Base-by-base conservation (phyloP, 1,139 yeast species). In the Maudiozyma humilis region DNA sequence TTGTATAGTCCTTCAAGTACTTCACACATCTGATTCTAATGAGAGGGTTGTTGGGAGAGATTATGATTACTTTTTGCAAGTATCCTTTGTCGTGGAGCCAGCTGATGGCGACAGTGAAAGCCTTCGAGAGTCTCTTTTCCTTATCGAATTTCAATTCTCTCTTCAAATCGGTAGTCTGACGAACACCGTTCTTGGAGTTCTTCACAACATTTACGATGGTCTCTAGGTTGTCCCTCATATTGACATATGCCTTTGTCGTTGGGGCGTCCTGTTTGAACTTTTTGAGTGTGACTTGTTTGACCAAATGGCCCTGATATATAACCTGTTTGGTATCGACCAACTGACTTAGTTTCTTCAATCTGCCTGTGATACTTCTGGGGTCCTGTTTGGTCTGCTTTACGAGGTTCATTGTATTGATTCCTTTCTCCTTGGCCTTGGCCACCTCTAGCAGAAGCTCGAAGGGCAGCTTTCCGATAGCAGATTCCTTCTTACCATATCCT, bases 121-220 rank as follows among this genome's bases (percentile, higher is more conserved):
- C 69, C 43, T 75, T 73, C 13, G 73, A 65, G 1, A 72, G 62
- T 5, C 75, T 67, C 25, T 56, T 60, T 4, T 68, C 67, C 40
- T 67, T 66, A 45, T 73, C 76, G 57, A 79, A 70, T 27, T 76
- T 76, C 37, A 85, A 59, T 56, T 84, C 86, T 36, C 72, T 66
- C 52, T 77, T 76, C 50, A 86, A 66, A 62, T 85, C 95, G 20
- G 70, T 64, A 38, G 79, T 71, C 20, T 83, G 81, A 35, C 95
- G 72, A 17, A 85, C 68, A 2, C 79, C 76, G 55, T 82, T 78
- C 32, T 85, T 83, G 0, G 94, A 89, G 1, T 63, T 62, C 50
- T 79, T 78, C 13, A 82, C 70, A 10, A 78, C 70, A 6, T 69
- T 71, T 38, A 82, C 74, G 1, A 85, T 73, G 12, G 63, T 57